Evolutionary conservation across 495 filamentous ascomycete species (phyloP), one percentile per base, ranked within the genome.

Genomic region (Neurospora cerealis): DNA sequence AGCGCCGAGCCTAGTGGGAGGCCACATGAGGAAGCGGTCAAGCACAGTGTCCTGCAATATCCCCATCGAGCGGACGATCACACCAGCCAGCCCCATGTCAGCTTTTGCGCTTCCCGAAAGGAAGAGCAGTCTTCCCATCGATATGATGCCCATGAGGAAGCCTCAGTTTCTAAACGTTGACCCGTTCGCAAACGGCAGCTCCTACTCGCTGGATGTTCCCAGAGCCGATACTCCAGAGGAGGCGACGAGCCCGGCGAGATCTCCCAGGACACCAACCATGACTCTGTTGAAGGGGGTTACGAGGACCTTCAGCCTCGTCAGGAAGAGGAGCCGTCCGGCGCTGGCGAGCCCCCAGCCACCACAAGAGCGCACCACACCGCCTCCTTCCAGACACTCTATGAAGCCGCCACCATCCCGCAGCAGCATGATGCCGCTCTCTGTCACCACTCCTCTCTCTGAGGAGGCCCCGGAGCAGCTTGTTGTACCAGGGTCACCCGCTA

Each of bases 81-180:
- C 80, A 4, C 78, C 83, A 5, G 79, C 82, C 19, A 81, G 77
- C 76, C 80, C 76, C 38, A 69, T 76, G 15, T 77, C 76, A 15
- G 36, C 71, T 5, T 46, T 36, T 9, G 75, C 74, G 69, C 74
- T 79, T n/a, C 75, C 75, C 21, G 75, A 77, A 34, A 77, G 81
- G 66, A 80, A 75, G 70, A 83, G 79, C 75, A 77, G 80, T 37
- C 73, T 80, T 41, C 78, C 83, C 0, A 77, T 79, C 5, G 80
- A 79, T n/a, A 73, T 83, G 24, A 72, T 85, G 10, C 44, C 78
- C 70, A 83, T 76, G 73, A 82, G 81, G 70, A 79, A 72, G 54
- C 83, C 81, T 8, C 76, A 81, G 0, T 86, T 87, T 75, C 79
- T 87, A 40, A 83, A 73, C 77, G 81, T 86, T 70, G 85, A 87